Percentiles rank a stretch among this genome's conserved stretches.
These are phyloP conservation scores for Trichoderma sp. DNA, from an alignment of 2,329 filamentous ascomycete genomes.

Conservation along the genomic window DNA sequence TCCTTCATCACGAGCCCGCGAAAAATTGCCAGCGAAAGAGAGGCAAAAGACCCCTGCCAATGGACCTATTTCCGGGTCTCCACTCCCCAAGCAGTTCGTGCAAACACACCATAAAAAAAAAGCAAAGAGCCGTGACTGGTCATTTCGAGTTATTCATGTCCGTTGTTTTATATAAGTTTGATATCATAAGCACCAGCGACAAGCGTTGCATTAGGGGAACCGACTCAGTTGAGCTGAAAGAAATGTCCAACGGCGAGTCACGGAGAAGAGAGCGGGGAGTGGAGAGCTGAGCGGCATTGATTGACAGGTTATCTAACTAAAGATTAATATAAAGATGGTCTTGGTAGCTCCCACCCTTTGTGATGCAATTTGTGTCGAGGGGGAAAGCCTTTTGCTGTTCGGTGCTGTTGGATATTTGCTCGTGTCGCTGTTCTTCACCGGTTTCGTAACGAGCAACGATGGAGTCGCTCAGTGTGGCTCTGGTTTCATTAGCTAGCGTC, in stretches of 20 bases:
- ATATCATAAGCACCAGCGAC: not conserved
- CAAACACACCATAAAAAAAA: not conserved
- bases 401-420: not conserved
- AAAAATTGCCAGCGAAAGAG: not conserved
- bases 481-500: not conserved
- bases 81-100: not conserved
- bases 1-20: not conserved
- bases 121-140: not conserved
- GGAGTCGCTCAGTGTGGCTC: constrained; percentile 7
- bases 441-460: not conserved
- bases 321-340: not conserved
- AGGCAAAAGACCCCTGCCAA: not conserved
- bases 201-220: not conserved
- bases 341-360: not conserved
- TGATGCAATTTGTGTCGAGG: not conserved
- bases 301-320: not conserved
- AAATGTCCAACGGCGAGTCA: not conserved
- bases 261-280: not conserved
- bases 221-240: not conserved
- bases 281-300: not conserved
- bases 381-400: not conserved
- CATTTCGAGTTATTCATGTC: not conserved
- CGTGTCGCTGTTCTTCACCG: not conserved
- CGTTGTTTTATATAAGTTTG: not conserved
- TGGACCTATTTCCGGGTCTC: not conserved